A percentile compares a stretch with the other conserved stretches of the same genome.
phyloP scores from a whole-genome alignment of 1,139 yeast species.

The Blastobotrys arbuscula region DNA sequence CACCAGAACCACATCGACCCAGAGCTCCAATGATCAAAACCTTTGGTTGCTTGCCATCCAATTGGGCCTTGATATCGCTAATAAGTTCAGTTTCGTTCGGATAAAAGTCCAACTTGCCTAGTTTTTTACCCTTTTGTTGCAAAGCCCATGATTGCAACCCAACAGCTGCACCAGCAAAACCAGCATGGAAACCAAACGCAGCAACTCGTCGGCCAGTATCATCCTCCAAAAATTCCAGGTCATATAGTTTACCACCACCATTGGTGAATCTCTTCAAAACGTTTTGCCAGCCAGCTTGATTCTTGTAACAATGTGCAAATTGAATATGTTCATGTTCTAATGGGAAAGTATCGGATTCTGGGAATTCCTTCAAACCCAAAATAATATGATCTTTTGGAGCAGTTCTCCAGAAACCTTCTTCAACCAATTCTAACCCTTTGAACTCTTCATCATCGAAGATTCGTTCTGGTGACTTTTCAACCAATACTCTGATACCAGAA shows the following conservation, averaged over 20 bases:
- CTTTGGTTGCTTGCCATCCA: conserved; percentile 62
- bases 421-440: conserved; percentile 83
- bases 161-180: conserved; percentile 97
- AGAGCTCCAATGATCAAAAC: conserved; percentile 92
- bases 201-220: conserved; percentile 91
- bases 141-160: conserved; percentile 94
- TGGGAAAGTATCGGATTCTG: conserved; percentile 84
- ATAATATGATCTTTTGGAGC: conserved; percentile 91
- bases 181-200: conserved; percentile 97
- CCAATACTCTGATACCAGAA: conserved; percentile 83
- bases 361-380: conserved; percentile 90
- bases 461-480: conserved; percentile 82
- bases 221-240: conserved; percentile 88
- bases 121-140: conserved; percentile 69
- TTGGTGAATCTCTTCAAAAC: conserved; percentile 83
- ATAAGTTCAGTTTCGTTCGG: conserved; percentile 73
- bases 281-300: conserved; percentile 95
- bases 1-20: conserved; percentile 99
- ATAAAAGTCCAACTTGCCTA: conserved; percentile 67
- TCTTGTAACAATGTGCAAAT: conserved; percentile 97
- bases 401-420: conserved; percentile 83
- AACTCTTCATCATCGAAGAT: conserved; percentile 74
- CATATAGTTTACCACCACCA: conserved; percentile 87
- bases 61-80: conserved; percentile 56
- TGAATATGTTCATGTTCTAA: conserved; percentile 92